Base-by-base conservation (phyloP, 495 filamentous ascomycete species). In the Xylaria nigripes region DNA sequence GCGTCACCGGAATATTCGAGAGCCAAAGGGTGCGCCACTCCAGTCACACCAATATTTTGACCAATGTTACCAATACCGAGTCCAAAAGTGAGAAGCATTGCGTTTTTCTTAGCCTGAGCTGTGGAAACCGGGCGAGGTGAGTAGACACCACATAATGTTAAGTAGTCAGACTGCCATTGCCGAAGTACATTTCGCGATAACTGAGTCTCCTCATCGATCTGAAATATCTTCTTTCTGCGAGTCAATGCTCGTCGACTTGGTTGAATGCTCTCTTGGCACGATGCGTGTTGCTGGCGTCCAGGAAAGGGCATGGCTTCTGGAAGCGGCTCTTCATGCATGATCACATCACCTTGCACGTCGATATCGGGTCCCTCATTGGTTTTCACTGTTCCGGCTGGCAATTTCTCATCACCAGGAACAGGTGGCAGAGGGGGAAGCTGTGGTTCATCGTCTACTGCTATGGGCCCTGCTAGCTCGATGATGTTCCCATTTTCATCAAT, bases 121-220 rank as follows among this genome's bases (percentile, higher is more conserved):
- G 53, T 40, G 0, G 61, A 60, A 12, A 51, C 53, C 16, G 42
- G 13, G n/a, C 49, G 54, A 45, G 43, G 50, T 40, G 56, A 47
- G 32, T 55, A 44, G 5, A 69, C 64, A 22, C 67, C 71, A 29
- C 61, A 64, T 43, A 80, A 80, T 1, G 61, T 48, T 30, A 80
- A 45, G 50, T 90, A 90, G 25, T 82, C 66, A 0, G 73, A 60
- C 50, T 79, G 77, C 81, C 83, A 85, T n/a, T 70, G 57, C 9
- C 72, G 77, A 15, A 89, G 62, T 12, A 38, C 15, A 9, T 63
- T 61, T 52, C 80, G 81, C 45, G 76, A 74, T 21, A 89, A 59
- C 23, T 78, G 67, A 1, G 70, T 75, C 18, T 63, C 62, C 9
- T 62, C 56, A 54, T 81, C 82, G 2, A 67, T 61, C 19, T 55